Evolutionary conservation across 2,329 filamentous ascomycete species (phyloP), one percentile per base, ranked within the genome.

Genomic region (Chalaropsis thielavioides): DNA sequence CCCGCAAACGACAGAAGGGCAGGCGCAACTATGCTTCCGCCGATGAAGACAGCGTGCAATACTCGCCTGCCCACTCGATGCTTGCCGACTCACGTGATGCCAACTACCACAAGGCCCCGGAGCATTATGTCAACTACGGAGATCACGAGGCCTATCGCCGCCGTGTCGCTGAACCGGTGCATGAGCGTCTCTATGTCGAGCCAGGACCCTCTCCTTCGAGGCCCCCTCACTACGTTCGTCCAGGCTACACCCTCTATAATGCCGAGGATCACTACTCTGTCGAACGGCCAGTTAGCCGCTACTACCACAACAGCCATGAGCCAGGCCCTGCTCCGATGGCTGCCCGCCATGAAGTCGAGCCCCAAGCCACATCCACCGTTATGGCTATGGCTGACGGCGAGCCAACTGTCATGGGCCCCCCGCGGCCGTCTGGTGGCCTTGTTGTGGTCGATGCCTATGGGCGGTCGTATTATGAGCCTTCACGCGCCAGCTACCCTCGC

Each of bases 391-490:
- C 40, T 35, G 65, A 66, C 15, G 22, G 38, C 19, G 65, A 66
- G 22, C n/a, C 35, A n/a, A 76, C 80, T 40, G 76, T 78, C n/a
- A 79, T 83, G 75, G 75, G 76, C 1, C 78, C 78, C 59, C 78
- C 78, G 70, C 73, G 78, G 61, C 78, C 82, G 6, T 80, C 82
- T 19, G 76, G 82, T 58, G 78, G 85, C 64, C 84, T 86, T 68
- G 87, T 96, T 68, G 80, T 95, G 41, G 79, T 95, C 64, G 92
- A 96, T 74, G 84, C 89, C 68, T 89, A 86, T 74, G 91, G 91
- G 49, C 89, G 89, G 72, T 85, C 90, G 72, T 96, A 92, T 75
- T 73, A 81, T 67, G 83, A 86, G 69, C 81, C 83, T 31, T 24
- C 27, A 1, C 60, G n/a, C 22, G 15, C 35, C 3, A 24, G 15